These are phyloP conservation scores for Psilocybe tampanensis DNA, from an alignment of 768 basidiomycete genomes.

Conservation along the genomic window DNA sequence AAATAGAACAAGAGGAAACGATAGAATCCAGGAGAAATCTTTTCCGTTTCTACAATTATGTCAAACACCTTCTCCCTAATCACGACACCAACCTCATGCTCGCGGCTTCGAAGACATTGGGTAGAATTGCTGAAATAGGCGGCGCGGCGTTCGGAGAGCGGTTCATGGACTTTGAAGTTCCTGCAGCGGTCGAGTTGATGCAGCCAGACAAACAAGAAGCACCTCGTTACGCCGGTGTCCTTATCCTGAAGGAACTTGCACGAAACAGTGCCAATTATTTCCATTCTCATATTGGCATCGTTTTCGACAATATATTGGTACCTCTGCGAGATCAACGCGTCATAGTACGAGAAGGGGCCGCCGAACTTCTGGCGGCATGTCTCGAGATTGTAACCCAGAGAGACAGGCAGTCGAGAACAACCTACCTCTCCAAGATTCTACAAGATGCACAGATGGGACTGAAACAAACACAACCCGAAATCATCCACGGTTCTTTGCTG, in stretches of 20 bases:
- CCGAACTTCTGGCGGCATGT: constrained; percentile 91
- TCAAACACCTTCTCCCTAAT: constrained; percentile 90
- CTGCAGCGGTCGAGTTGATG: constrained; percentile 78
- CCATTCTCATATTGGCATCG: constrained; percentile 82
- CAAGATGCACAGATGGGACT: constrained; percentile 85
- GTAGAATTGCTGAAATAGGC: constrained; percentile 82
- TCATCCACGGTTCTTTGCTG: constrained; percentile 90
- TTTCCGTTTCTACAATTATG: constrained; percentile 90
- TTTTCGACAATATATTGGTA: constrained; percentile 91
- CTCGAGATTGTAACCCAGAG: constrained; percentile 82
- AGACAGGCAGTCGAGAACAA: constrained; percentile 65
- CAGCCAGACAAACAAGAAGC: constrained; percentile 82
- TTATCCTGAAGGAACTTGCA: constrained; percentile 93
- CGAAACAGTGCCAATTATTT: constrained; percentile 87
- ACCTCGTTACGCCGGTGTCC: constrained; percentile 89
- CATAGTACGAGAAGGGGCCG: constrained; percentile 90
- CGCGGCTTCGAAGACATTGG: constrained; percentile 89
- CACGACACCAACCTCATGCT: constrained; percentile 94
- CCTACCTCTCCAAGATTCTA: constrained; percentile 80
- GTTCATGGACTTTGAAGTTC: constrained; percentile 90
- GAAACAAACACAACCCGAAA: constrained; percentile 79
- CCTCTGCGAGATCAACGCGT: constrained; percentile 88
- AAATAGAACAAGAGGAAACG: constrained; percentile 76
- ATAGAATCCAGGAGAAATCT: constrained; percentile 80
- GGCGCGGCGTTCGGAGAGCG: constrained; percentile 83